Evolutionary conservation across 305 asterid genomes (phyloP).

Genomic region (Fraxinus dipetala): DNA sequence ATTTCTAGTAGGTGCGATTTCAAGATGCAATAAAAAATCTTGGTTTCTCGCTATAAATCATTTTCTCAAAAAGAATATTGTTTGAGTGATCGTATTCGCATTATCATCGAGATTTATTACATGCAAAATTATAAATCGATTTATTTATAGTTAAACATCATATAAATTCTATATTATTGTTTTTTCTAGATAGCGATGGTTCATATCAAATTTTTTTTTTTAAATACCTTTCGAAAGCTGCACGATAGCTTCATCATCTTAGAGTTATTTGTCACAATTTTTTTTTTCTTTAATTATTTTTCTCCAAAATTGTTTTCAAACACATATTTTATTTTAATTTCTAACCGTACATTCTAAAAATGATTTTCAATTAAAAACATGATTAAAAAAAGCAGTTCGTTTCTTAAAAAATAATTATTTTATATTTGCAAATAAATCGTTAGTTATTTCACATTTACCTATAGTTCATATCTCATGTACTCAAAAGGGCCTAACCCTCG

Average conservation of each 20-base stretch:
- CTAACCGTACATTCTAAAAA: no score
- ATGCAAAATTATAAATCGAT: no score
- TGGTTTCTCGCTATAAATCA: neutral
- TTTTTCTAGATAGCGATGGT: no score
- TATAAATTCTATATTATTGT: no score
- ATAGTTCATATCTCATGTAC: neutral
- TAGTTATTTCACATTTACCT: neutral
- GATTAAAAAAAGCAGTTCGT: neutral
- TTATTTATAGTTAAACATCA: no score
- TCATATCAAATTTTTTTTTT: no score
- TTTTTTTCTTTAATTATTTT: no score
- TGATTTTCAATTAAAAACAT: no score
- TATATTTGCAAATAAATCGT: neutral
- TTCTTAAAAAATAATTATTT: neutral
- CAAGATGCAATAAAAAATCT: neutral
- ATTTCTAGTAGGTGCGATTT: neutral
- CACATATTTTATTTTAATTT: neutral
- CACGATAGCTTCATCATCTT: neutral
- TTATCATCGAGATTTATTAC: neutral
- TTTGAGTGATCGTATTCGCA: neutral
- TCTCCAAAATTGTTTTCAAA: neutral
- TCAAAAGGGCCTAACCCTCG: neutral
- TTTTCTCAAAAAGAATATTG: no score
- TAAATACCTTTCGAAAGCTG: neutral
- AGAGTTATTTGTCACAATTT: neutral